Evolutionary conservation across 2,329 filamentous ascomycete species (phyloP).

Genomic region (Chrysoporthe austroafricana): DNA sequence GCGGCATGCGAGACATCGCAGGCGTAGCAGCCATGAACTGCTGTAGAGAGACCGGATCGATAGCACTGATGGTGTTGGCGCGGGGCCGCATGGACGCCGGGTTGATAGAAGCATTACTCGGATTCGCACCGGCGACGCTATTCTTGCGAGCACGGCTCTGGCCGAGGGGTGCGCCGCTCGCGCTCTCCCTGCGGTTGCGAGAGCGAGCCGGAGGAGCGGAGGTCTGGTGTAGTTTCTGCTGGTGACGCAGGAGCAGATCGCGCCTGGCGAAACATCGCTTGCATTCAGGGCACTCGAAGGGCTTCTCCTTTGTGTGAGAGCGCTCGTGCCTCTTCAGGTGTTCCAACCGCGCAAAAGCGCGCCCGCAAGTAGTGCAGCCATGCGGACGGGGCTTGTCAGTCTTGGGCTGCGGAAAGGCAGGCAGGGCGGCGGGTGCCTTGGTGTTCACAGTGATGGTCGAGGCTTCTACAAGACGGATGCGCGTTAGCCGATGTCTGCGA

Average conservation of each 20-base stretch:
- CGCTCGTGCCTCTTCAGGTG: constrained; percentile 97
- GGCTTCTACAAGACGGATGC: constrained; percentile 36
- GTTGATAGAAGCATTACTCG: constrained; percentile 47
- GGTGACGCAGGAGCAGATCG: constrained; percentile 88
- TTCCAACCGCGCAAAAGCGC: constrained; percentile 92
- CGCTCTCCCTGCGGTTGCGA: constrained; percentile 87
- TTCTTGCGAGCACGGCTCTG: constrained; percentile 86
- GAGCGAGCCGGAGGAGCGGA: constrained; percentile 86
- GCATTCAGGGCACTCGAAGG: constrained; percentile 96
- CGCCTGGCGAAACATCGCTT: constrained; percentile 91
- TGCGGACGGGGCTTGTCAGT: constrained; percentile 97
- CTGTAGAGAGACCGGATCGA: constrained; percentile 77
- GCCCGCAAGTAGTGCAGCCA: constrained; percentile 86
- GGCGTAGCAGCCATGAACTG: constrained; percentile 60
- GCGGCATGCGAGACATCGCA: constrained; percentile 53
- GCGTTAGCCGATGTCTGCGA: constrained; percentile 6
- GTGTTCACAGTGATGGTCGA: constrained; percentile 59
- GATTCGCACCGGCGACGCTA: constrained; percentile 70
- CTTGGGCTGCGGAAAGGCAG: constrained; percentile 77
- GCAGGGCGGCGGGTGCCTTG: constrained; percentile 37
- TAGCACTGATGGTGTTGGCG: constrained; percentile 94
- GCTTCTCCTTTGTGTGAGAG: constrained; percentile 98
- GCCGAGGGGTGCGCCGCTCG: constrained; percentile 66
- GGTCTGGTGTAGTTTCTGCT: constrained; percentile 97
- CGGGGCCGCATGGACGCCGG: constrained; percentile 75